Evolutionary conservation across 495 filamentous ascomycete genomes (phyloP).

Genomic region (Neurospora sp.): DNA sequence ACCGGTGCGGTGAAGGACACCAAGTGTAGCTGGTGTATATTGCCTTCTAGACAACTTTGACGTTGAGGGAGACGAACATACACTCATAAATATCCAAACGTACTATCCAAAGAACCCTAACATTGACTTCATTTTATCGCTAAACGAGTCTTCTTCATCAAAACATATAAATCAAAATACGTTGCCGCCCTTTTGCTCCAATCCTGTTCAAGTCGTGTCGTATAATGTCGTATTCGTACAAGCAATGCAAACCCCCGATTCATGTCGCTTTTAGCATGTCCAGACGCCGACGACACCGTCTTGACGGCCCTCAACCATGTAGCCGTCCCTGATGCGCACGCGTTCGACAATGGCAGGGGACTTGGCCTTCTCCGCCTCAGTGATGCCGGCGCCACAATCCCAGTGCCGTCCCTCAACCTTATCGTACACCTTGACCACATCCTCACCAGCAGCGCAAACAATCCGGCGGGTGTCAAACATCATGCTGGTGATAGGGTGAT

Average conservation of each 20-base stretch:
- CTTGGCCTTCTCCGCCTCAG: slow-evolving; percentile 49
- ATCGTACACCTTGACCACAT: slow-evolving; percentile 94
- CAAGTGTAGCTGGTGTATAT: background rate
- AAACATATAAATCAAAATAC: background rate
- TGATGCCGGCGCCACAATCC: slow-evolving; percentile 85
- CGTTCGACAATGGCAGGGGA: slow-evolving; percentile 65
- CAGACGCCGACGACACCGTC: slow-evolving; percentile 88
- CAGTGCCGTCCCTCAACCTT: slow-evolving; percentile 92
- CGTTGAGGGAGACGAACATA: background rate
- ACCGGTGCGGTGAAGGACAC: background rate
- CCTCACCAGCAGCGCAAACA: slow-evolving; percentile 80
- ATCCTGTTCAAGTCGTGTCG: background rate
- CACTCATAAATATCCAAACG: background rate
- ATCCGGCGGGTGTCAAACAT: slow-evolving; percentile 93
- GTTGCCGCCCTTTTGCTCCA: background rate
- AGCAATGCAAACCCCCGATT: background rate
- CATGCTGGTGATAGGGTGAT: slow-evolving; percentile 89
- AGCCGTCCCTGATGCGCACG: slow-evolving; percentile 89
- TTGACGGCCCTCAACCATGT: slow-evolving; percentile 79
- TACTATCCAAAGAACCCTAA: background rate
- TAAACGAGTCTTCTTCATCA: background rate
- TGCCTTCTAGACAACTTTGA: background rate
- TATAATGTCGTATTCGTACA: background rate
- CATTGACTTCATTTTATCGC: background rate
- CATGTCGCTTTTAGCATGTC: slow-evolving; percentile 54